phyloP scores from a whole-genome alignment of 2,329 filamentous ascomycete species.

The Colletotrichum aenigma region DNA sequence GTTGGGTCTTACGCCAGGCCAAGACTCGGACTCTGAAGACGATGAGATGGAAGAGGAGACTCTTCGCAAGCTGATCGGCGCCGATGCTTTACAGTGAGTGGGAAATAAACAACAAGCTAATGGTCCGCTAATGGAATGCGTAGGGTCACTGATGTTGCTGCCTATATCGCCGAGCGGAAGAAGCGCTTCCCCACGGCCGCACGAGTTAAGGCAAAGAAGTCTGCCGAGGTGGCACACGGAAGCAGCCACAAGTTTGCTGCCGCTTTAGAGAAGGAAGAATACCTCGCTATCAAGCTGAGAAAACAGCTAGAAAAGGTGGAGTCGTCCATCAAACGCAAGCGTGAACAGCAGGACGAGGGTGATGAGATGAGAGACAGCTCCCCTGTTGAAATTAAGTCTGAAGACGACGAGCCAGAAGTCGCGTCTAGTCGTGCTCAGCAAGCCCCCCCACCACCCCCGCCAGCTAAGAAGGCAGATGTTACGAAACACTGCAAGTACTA shows the following conservation, averaged over 20 bases:
- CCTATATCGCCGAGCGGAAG: constrained; percentile 82
- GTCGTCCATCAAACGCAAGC: constrained; percentile 71
- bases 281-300: constrained; percentile 65
- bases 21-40: constrained; percentile 68
- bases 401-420: constrained; percentile 64
- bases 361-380: constrained; percentile 66
- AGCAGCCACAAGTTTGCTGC: constrained; percentile 18
- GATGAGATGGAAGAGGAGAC: constrained; percentile 76
- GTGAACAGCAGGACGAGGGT: constrained; percentile 69
- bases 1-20: constrained; percentile 72
- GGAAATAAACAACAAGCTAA: neutral
- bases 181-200: constrained; percentile 81
- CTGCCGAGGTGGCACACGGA: constrained; percentile 38
- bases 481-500: constrained; percentile 74
- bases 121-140: neutral
- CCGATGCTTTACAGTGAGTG: constrained; percentile 59
- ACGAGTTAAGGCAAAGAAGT: constrained; percentile 68
- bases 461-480: constrained; percentile 63
- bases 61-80: constrained; percentile 58
- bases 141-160: constrained; percentile 72
- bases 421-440: constrained; percentile 52
- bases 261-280: constrained; percentile 60
- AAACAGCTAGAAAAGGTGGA: constrained; percentile 73
- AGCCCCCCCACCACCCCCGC: constrained; percentile 41
- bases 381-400: constrained; percentile 52